phyloP scores from a whole-genome alignment of 2,329 filamentous ascomycete species.

The Cordyceps javanica region DNA sequence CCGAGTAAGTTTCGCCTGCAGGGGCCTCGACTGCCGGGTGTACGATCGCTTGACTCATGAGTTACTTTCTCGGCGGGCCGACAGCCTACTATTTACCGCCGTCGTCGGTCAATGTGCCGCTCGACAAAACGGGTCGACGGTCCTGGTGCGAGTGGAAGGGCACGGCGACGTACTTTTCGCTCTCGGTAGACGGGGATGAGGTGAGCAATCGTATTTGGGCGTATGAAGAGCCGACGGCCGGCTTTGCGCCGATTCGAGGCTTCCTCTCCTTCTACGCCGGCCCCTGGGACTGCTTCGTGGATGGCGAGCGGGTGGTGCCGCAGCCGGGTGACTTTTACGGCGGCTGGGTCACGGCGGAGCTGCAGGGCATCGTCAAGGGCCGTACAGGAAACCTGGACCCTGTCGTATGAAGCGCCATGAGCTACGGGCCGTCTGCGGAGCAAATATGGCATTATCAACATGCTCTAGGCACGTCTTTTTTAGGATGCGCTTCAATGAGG shows the following conservation, averaged over 20 bases:
- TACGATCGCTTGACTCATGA: background rate
- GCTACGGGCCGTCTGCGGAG: too few relatives aligned
- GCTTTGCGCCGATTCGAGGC: conserved; percentile 47
- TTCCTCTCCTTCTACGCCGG: conserved; percentile 55
- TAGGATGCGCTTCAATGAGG: too few relatives aligned
- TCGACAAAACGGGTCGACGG: conserved; percentile 37
- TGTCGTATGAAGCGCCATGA: conserved; percentile 18
- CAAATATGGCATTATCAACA: too few relatives aligned
- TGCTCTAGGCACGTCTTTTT: too few relatives aligned
- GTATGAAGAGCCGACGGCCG: conserved; percentile 47
- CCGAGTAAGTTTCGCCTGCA: conserved; percentile 38
- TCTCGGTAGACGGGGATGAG: conserved; percentile 25
- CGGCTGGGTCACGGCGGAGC: conserved; percentile 56
- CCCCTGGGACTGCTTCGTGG: conserved; percentile 57
- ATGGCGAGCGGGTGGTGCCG: conserved; percentile 52
- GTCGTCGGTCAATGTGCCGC: conserved; percentile 38
- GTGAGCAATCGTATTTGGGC: conserved; percentile 52
- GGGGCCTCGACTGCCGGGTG: background rate
- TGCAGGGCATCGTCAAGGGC: conserved; percentile 46
- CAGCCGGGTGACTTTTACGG: conserved; percentile 60
- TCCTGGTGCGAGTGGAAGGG: conserved; percentile 59
- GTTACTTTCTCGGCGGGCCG: background rate
- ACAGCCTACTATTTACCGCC: conserved; percentile 55
- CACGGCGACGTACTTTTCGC: conserved; percentile 50
- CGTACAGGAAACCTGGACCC: conserved; percentile 34